phyloP scores from a whole-genome alignment of 1,139 yeast genomes.

The Suhomyces choctaworum region DNA sequence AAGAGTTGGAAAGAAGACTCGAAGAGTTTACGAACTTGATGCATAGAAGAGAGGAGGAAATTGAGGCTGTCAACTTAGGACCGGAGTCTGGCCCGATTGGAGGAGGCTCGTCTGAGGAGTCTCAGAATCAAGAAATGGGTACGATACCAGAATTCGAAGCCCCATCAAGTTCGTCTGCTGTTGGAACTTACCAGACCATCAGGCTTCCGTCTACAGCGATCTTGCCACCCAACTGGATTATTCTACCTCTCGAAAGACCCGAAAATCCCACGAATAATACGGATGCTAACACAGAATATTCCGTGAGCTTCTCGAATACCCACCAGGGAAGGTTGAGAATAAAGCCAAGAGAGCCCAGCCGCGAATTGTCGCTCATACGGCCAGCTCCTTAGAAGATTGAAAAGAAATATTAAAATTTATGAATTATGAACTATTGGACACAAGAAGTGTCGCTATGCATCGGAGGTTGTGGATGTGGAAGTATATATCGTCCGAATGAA shows the following conservation, averaged over 20 bases:
- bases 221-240: conserved; percentile 38
- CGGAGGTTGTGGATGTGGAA: too few species aligned
- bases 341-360: conserved; percentile 6
- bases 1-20: conserved; percentile 11
- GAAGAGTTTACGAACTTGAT: conserved; percentile 12
- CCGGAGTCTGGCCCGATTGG: conserved; percentile 2
- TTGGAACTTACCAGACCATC: conserved; percentile 22
- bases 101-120: not conserved
- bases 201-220: conserved; percentile 28
- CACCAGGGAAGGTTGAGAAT: conserved; percentile 11
- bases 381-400: conserved; percentile 2
- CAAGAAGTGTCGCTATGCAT: too few species aligned
- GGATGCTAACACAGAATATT: conserved; percentile 4
- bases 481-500: too few species aligned
- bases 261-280: not conserved
- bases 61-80: not conserved
- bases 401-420: not conserved
- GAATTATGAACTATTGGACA: not conserved
- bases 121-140: not conserved
- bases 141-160: not conserved
- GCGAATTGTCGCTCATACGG: conserved; percentile 6
- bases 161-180: conserved; percentile 2
- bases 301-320: conserved; percentile 11
- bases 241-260: conserved; percentile 27
- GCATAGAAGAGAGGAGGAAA: conserved; percentile 4